phyloP scores from a whole-genome alignment of 2,329 filamentous ascomycete species.

The Talaromyces marneffei region DNA sequence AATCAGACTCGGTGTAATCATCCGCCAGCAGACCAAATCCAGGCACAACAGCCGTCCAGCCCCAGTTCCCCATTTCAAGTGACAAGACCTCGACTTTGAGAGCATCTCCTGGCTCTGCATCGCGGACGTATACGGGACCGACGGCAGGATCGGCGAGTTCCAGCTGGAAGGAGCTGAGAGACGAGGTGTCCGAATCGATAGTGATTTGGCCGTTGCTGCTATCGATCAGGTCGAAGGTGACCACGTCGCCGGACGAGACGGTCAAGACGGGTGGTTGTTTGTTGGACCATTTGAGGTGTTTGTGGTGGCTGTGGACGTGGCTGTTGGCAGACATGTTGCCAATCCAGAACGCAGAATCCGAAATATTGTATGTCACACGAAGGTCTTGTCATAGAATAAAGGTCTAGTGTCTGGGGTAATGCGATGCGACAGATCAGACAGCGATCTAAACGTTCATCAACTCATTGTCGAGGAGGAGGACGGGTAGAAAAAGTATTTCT shows the following conservation, averaged over 20 bases:
- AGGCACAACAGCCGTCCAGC: conserved; percentile 50
- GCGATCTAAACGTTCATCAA: background rate
- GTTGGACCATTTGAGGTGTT: conserved; percentile 48
- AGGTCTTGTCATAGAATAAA: background rate
- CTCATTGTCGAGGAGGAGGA: background rate
- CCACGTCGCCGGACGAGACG: conserved; percentile 43
- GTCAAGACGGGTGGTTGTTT: conserved; percentile 42
- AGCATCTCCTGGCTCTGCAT: conserved; percentile 48
- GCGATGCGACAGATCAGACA: background rate
- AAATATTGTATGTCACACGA: too few species aligned
- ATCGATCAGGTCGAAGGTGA: conserved; percentile 48
- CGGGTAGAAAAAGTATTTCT: background rate
- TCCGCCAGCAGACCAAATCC: conserved; percentile 48
- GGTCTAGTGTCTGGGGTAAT: background rate
- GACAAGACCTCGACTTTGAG: conserved; percentile 48
- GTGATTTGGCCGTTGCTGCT: conserved; percentile 49
- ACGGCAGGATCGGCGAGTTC: conserved; percentile 45
- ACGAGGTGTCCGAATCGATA: conserved; percentile 36
- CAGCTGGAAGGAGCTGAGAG: conserved; percentile 40
- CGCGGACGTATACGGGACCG: conserved; percentile 47
- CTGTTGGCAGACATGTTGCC: conserved; percentile 13
- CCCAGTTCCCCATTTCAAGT: conserved; percentile 43
- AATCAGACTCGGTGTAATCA: conserved; percentile 40
- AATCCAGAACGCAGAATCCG: too few species aligned
- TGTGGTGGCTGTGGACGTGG: conserved; percentile 30